Percentiles rank a stretch among this genome's conserved stretches.
phyloP scores from a whole-genome alignment of 345 rosid species.

The Melaleuca quinquenervia region DNA sequence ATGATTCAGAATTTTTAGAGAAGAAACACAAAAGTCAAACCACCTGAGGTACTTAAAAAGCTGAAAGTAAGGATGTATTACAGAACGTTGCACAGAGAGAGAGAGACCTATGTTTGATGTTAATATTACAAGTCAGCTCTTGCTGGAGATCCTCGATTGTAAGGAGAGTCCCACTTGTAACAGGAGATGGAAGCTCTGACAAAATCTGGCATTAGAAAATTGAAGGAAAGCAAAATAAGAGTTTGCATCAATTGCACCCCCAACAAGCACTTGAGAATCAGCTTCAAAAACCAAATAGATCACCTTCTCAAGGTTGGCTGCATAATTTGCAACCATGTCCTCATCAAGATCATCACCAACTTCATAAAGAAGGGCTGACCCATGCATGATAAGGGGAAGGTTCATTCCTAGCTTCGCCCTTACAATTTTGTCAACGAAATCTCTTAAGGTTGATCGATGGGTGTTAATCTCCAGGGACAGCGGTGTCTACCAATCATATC shows the following conservation, averaged over 20 bases:
- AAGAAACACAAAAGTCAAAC: neutral
- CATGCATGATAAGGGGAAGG: conserved; percentile 77
- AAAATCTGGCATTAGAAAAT: conserved; percentile 32
- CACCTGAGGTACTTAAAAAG: neutral
- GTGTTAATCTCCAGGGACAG: conserved; percentile 78
- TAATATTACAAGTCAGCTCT: conserved; percentile 73
- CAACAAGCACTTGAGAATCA: neutral
- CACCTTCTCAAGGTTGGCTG: conserved; percentile 93
- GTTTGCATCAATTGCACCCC: neutral
- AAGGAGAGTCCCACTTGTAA: conserved; percentile 59
- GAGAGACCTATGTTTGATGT: conserved; percentile 82
- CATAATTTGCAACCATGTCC: conserved; percentile 64
- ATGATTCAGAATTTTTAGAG: neutral
- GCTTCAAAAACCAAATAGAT: neutral
- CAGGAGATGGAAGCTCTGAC: conserved; percentile 74
- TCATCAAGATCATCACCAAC: conserved; percentile 95
- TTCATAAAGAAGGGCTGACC: conserved; percentile 81
- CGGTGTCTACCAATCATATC: conserved; percentile 50
- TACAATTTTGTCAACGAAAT: conserved; percentile 87
- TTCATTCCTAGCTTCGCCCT: conserved; percentile 95
- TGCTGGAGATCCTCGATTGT: conserved; percentile 87
- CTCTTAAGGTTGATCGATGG: conserved; percentile 62
- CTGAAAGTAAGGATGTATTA: neutral
- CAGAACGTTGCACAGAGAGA: neutral
- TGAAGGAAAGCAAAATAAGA: neutral